A percentile compares a stretch with the other conserved stretches of the same genome.
phyloP scores from a whole-genome alignment of 2,329 filamentous ascomycete species.

The Sclerotinia trifoliorum region DNA sequence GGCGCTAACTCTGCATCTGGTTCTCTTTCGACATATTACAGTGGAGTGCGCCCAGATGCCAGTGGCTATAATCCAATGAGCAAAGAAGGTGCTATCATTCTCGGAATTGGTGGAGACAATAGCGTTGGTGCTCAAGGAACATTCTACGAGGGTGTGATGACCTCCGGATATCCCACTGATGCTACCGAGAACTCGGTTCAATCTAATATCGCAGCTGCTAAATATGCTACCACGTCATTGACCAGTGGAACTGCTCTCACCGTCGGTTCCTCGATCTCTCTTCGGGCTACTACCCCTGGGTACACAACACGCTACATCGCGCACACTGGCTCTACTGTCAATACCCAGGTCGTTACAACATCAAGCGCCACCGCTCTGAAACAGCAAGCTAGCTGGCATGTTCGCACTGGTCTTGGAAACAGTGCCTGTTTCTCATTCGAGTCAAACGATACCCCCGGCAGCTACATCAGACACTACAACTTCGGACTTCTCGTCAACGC shows the following conservation, averaged over 20 bases:
- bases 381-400: conserved; percentile 52
- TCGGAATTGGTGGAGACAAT: conserved; percentile 69
- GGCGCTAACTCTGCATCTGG: conserved; percentile 57
- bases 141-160: conserved; percentile 66
- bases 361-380: conserved; percentile 51
- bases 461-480: conserved; percentile 56
- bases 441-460: conserved; percentile 56
- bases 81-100: conserved; percentile 64
- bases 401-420: conserved; percentile 55
- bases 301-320: conserved; percentile 55
- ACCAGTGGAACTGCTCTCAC: conserved; percentile 50
- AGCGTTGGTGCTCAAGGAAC: conserved; percentile 57
- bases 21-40: conserved; percentile 57
- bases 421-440: conserved; percentile 61
- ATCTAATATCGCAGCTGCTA: conserved; percentile 58
- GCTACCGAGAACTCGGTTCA: conserved; percentile 57
- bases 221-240: conserved; percentile 50
- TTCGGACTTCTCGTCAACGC: conserved; percentile 51
- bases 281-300: conserved; percentile 55
- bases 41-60: conserved; percentile 51
- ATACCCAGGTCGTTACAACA: conserved; percentile 55
- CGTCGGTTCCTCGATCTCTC: conserved; percentile 51
- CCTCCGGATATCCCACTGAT: conserved; percentile 59
- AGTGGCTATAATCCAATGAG: conserved; percentile 57
- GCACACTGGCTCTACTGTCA: conserved; percentile 50